Evolutionary conservation across 768 basidiomycete species (phyloP).

Genomic region (Suillus discolor): DNA sequence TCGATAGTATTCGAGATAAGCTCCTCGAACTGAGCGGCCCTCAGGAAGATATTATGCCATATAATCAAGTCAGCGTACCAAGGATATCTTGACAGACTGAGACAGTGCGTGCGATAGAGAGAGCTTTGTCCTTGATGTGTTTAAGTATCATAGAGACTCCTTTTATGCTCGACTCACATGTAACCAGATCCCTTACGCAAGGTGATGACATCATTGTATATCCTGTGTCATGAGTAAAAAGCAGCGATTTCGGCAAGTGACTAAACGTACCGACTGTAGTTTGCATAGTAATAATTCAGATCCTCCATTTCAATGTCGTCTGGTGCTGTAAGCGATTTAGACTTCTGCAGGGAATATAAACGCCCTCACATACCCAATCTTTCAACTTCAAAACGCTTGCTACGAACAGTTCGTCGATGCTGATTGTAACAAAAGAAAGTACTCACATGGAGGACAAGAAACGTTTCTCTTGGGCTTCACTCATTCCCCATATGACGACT

Average conservation of each 20-base stretch:
- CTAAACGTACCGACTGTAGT: slow-evolving; percentile 80
- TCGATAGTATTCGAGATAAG: slow-evolving; percentile 92
- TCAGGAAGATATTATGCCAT: slow-evolving; percentile 5
- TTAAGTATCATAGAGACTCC: slow-evolving; percentile 15
- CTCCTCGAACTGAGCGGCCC: slow-evolving; percentile 73
- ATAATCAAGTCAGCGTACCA: slow-evolving; percentile 48
- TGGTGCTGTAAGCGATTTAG: slow-evolving; percentile 51
- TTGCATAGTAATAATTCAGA: slow-evolving; percentile 94
- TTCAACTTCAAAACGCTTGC: slow-evolving; percentile 94
- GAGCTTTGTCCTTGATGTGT: slow-evolving; percentile 79
- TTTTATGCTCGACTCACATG: slow-evolving; percentile 61
- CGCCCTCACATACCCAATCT: slow-evolving; percentile 61
- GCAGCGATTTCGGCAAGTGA: slow-evolving; percentile 25
- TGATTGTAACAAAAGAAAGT: slow-evolving; percentile 10
- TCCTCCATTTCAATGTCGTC: slow-evolving; percentile 96
- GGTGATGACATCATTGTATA: slow-evolving; percentile 98
- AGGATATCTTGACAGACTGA: slow-evolving; percentile 95
- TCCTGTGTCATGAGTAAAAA: slow-evolving; percentile 43
- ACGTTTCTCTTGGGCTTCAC: slow-evolving; percentile 86
- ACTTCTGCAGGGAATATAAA: slow-evolving; percentile 8
- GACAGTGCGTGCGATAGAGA: slow-evolving; percentile 93
- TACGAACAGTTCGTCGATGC: slow-evolving; percentile 34
- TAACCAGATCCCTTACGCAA: slow-evolving; percentile 93
- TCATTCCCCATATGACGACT: slow-evolving; percentile 98
- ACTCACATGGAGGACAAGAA: slow-evolving; percentile 90